Evolutionary conservation across 108 stramenopile species (phyloP).

Genomic region (Skeletonema grethae): DNA sequence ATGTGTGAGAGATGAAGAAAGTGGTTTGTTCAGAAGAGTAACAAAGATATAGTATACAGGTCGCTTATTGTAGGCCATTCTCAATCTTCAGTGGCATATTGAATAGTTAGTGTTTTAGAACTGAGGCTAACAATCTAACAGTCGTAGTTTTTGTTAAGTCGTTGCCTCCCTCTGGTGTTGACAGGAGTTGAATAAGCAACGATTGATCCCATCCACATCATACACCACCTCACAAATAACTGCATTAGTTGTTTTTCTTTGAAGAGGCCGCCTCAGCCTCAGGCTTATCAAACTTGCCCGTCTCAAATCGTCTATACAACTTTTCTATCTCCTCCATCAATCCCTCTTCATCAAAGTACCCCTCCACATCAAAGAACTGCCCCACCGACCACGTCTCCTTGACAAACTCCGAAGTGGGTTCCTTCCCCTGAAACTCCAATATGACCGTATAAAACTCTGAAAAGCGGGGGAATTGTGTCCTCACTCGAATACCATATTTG

Average conservation of each 20-base stretch:
- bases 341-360: slow-evolving; percentile 89
- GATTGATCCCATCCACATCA: neutral
- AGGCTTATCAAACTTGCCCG: slow-evolving; percentile 65
- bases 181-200: neutral
- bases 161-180: too few species aligned
- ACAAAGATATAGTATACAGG: too few species aligned
- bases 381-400: slow-evolving; percentile 86
- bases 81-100: neutral
- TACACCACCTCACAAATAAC: too few species aligned
- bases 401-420: slow-evolving; percentile 52
- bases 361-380: slow-evolving; percentile 90
- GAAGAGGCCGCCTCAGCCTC: slow-evolving; percentile 19
- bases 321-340: slow-evolving; percentile 66
- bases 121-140: neutral
- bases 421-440: slow-evolving; percentile 65
- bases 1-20: slow-evolving; percentile 29
- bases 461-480: slow-evolving; percentile 84
- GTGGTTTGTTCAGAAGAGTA: slow-evolving; percentile 3
- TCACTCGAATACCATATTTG: slow-evolving; percentile 76
- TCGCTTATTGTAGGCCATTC: too few species aligned
- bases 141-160: neutral
- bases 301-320: slow-evolving; percentile 66
- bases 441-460: slow-evolving; percentile 88
- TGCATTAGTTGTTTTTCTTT: slow-evolving; percentile 5
- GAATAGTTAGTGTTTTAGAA: neutral